Conservation (phyloP, 352 stramenopile species). For the Phytophthora pisi region DNA sequence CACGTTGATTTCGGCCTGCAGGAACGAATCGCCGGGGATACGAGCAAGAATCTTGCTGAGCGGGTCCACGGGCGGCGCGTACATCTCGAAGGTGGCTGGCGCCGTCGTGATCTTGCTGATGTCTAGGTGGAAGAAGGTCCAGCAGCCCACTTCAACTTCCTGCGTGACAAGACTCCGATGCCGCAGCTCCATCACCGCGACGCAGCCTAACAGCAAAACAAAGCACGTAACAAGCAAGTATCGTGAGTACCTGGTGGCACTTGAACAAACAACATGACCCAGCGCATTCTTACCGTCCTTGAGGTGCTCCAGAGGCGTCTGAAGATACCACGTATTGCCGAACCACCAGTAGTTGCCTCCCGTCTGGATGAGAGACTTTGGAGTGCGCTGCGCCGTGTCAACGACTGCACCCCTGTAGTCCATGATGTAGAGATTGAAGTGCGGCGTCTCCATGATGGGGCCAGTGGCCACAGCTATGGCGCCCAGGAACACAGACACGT, state of each 20-base stretch:
- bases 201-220: slow-evolving; percentile 56
- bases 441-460: slow-evolving; percentile 87
- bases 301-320: slow-evolving; percentile 85
- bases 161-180: slow-evolving; percentile 85
- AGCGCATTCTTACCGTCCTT: slow-evolving; percentile 68
- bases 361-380: slow-evolving; percentile 87
- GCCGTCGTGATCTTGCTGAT: slow-evolving; percentile 89
- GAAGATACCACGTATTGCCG: slow-evolving; percentile 89
- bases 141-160: slow-evolving; percentile 88
- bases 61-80: slow-evolving; percentile 81
- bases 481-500: slow-evolving; percentile 86
- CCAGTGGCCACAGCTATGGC: slow-evolving; percentile 81
- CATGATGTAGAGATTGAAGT: slow-evolving; percentile 89
- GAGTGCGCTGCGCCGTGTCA: slow-evolving; percentile 74
- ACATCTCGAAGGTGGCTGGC: slow-evolving; percentile 90
- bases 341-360: slow-evolving; percentile 91
- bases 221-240: not conserved
- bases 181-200: slow-evolving; percentile 87
- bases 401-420: slow-evolving; percentile 76
- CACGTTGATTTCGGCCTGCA: slow-evolving; percentile 90
- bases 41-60: slow-evolving; percentile 88
- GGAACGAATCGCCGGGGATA: slow-evolving; percentile 86
- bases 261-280: not conserved
- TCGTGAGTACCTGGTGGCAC: slow-evolving; percentile 8
- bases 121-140: slow-evolving; percentile 90